Base-by-base conservation (phyloP, 106 monocot genomes). In the Gastrodia elata region DNA sequence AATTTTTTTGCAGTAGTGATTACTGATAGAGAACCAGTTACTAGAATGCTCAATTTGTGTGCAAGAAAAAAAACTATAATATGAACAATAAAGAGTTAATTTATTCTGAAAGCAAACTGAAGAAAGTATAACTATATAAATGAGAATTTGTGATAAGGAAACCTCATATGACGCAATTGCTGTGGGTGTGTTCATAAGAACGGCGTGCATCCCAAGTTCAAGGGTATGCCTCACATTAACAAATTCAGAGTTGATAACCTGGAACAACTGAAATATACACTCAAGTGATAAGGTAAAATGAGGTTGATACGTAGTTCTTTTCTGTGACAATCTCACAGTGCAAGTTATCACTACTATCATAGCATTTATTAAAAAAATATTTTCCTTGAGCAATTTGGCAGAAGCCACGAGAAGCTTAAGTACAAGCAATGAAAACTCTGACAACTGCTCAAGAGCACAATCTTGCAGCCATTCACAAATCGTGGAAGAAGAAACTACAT, bases 261-360 rank as follows among this genome's bases (percentile, higher is more conserved):
- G 75, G 72, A 44, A 89, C 20, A 91, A 79, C 24, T 76, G 81
- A 68, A 72, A 73, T 76, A 92, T 67, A 28, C 78, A 82, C 35
- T 82, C 73, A 14, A 92, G 73, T 41, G 95, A 91, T 39, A 95
- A 70, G 25, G 78, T 78, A 65, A 92, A 89, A 82, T 87, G 91
- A 79, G 91, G 87, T 49, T 83, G 81, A 70, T 78, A 80, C 46
- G 82, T 79, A 59, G 75, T 83, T 73, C 93, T 83, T 64, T 87
- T 83, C 58, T 87, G 82, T 40, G 95, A 95, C 64, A 91, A 78
- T 56, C 71, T 85, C 80, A 87, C 41, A 49, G 85, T 86, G 69
- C 85, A 83, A 38, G 71, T 41, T 34, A 92, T 84, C 33, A 92
- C 80, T 76, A 33, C 36, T 48, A 95, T 75, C 74, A 91, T 84